Evolutionary conservation across 169 alveolate species (phyloP), one percentile per base, ranked within the genome.

Genomic region (Neospora caninum): DNA sequence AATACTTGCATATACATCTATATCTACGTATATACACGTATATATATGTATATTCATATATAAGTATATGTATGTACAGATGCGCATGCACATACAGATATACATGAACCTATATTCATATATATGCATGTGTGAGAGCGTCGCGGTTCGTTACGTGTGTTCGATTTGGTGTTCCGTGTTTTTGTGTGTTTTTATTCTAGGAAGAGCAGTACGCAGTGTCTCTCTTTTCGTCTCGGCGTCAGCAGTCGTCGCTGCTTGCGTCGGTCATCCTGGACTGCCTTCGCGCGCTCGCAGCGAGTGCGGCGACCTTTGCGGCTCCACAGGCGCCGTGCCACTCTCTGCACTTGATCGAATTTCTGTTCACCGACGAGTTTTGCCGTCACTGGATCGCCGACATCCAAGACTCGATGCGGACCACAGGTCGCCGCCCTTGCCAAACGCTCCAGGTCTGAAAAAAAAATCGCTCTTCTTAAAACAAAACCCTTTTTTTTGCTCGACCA

Each of bases 191-290:
- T 64, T 29, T 49, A 4, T 49, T 49, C 22, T 45, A 82, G 89
- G 89, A 82, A 31, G 89, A 82, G 67, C 67, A 39, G n/a, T 27
- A 82, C n/a, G 31, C 89, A 7, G 38, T 36, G 2, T 25, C 67
- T 0, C 89, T 82, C 7, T 38, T 42, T 49, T 42, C 89, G 4
- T 25, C 89, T 7, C n/a, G 41, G 4, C 53, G 89, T 0, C 89
- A 82, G 89, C 89, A 82, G 29, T 82, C 89, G 13, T 82, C 89
- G 53, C 58, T 82, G 64, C 89, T 82, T 9, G 89, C 67, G 69
- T 82, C 89, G 89, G 89, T 82, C 41, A 41, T 82, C 89, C 67
- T 82, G 34, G 89, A 82, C 38, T 82, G 89, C 39, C 89, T 82
- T 4, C 89, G 89, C 0, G 64, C 89, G 34, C 89, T 82, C 31